phyloP scores from a whole-genome alignment of 352 stramenopile species.

The Pythium grandisporangium region DNA sequence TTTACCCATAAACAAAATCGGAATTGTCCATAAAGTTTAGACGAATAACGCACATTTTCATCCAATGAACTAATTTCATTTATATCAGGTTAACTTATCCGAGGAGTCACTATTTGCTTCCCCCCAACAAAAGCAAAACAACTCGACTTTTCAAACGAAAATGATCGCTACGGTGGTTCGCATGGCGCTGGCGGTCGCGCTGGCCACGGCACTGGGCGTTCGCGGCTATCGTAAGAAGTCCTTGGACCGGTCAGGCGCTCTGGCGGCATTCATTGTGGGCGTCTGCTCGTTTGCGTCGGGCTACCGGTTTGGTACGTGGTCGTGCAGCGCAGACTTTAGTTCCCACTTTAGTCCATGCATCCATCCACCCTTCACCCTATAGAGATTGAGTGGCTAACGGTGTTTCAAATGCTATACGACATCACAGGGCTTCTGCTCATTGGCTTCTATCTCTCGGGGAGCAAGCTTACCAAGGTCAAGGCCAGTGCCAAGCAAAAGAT shows the following conservation, averaged over 20 bases:
- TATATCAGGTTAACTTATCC: too few species aligned
- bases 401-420: not conserved
- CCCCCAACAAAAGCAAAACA: too few species aligned
- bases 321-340: not conserved
- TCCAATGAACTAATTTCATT: too few species aligned
- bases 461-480: slow-evolving; percentile 75
- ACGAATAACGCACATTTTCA: too few species aligned
- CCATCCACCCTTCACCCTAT: too few species aligned
- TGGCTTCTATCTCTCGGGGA: slow-evolving; percentile 81
- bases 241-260: slow-evolving; percentile 41
- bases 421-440: slow-evolving; percentile 55
- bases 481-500: slow-evolving; percentile 44
- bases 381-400: too few species aligned
- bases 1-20: too few species aligned
- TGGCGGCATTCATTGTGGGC: slow-evolving; percentile 54
- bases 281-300: slow-evolving; percentile 49
- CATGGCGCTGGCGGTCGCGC: slow-evolving; percentile 26
- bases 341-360: not conserved
- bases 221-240: slow-evolving; percentile 65
- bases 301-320: slow-evolving; percentile 61
- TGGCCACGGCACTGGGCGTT: slow-evolving; percentile 25
- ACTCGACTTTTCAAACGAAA: too few species aligned
- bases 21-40: too few species aligned
- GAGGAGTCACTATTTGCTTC: too few species aligned
- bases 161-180: slow-evolving; percentile 21